A percentile compares a stretch with the other conserved stretches of the same genome.
Conservation (phyloP, 768 basidiomycete species). For the Macrocybe gigantea region DNA sequence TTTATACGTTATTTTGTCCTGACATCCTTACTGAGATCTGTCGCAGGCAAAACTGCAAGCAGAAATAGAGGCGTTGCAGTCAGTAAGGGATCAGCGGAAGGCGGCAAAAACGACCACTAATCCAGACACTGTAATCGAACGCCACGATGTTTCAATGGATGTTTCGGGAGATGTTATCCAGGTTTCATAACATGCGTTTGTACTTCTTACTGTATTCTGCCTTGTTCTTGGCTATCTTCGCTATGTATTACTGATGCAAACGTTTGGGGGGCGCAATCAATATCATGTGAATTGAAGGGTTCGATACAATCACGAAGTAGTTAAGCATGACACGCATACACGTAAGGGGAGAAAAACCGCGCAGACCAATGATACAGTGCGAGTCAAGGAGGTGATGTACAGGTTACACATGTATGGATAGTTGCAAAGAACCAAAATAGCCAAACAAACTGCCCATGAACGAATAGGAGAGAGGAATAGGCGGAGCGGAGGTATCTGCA, state of each 20-base stretch:
- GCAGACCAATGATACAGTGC: constrained; percentile 3
- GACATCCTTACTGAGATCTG: neutral
- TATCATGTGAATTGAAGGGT: no score
- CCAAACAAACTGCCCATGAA: no score
- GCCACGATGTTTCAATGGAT: constrained; percentile 13
- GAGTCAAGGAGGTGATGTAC: neutral
- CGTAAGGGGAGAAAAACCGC: neutral
- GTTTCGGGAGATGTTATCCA: neutral
- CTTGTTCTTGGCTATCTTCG: neutral
- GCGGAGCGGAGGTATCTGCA: no score
- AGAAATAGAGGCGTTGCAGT: constrained; percentile 53
- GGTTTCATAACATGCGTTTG: constrained; percentile 2
- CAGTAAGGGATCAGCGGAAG: constrained; percentile 40
- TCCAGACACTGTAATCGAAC: constrained; percentile 7
- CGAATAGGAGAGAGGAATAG: no score
- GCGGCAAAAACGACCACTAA: constrained; percentile 15
- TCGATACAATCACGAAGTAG: no score
- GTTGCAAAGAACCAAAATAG: no score
- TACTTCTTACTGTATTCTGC: constrained; percentile 1
- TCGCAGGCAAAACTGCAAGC: constrained; percentile 48
- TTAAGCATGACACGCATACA: no score
- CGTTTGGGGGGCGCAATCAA: no score
- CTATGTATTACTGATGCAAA: no score
- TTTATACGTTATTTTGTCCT: constrained; percentile 3
- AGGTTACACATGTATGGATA: no score